These are phyloP conservation scores for Ogataea nonfermentans DNA, from an alignment of 805 yeast genomes.

Conservation along the genomic window DNA sequence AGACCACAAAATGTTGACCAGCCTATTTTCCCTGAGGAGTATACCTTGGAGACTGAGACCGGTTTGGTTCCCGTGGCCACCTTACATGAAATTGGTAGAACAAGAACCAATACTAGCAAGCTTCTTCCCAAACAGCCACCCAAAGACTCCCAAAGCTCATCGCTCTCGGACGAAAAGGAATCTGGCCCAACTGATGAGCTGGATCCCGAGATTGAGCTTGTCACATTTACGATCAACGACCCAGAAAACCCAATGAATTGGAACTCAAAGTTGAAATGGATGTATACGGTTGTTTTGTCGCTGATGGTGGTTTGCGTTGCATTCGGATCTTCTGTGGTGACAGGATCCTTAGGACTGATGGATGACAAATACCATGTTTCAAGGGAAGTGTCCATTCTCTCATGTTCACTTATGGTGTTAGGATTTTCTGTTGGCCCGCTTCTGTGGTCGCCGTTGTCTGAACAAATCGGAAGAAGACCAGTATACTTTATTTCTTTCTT, in stretches of 20 bases:
- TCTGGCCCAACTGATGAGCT: slow-evolving; percentile 32
- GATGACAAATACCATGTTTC: slow-evolving; percentile 66
- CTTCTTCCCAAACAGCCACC: slow-evolving; percentile 19
- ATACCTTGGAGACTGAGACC: slow-evolving; percentile 81
- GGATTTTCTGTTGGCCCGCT: slow-evolving; percentile 89
- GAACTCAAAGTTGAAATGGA: slow-evolving; percentile 55
- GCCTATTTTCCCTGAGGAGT: slow-evolving; percentile 91
- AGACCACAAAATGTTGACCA: slow-evolving; percentile 52
- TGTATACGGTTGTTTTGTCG: slow-evolving; percentile 66
- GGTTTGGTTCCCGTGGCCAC: slow-evolving; percentile 84
- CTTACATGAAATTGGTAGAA: slow-evolving; percentile 64
- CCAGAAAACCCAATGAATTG: slow-evolving; percentile 92
- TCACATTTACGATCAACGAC: slow-evolving; percentile 74
- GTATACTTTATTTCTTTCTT: slow-evolving; percentile 76
- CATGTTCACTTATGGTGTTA: slow-evolving; percentile 83
- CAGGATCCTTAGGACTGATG: slow-evolving; percentile 78
- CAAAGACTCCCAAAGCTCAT: slow-evolving; percentile 32
- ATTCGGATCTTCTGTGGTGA: slow-evolving; percentile 87
- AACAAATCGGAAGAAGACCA: slow-evolving; percentile 80
- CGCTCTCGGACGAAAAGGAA: slow-evolving; percentile 25
- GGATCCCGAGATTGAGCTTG: slow-evolving; percentile 76
- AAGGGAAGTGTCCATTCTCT: slow-evolving; percentile 71
- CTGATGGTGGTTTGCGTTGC: slow-evolving; percentile 84
- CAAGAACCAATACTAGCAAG: slow-evolving; percentile 22
- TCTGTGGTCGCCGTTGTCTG: slow-evolving; percentile 86